phyloP scores from a whole-genome alignment of 306 rosid species.

The Glycyrrhiza uralensis region DNA sequence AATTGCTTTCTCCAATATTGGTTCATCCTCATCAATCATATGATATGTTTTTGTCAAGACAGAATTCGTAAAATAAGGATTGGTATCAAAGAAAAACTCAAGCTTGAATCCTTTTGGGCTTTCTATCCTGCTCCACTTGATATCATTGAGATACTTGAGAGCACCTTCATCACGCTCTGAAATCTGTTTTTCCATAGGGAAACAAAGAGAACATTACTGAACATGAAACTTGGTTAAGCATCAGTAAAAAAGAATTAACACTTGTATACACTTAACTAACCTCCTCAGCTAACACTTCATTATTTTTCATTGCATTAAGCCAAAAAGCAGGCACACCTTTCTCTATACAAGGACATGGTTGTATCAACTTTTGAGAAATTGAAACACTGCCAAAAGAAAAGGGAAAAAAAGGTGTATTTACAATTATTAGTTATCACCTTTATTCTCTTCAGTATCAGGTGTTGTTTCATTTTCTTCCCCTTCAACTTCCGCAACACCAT shows the following conservation, averaged over 20 bases:
- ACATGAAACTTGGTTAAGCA: not conserved
- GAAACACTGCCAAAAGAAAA: not conserved
- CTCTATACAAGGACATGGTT: conserved; percentile 40
- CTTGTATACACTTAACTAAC: conserved; percentile 33
- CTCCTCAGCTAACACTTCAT: conserved; percentile 87
- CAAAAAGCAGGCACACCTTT: conserved; percentile 88
- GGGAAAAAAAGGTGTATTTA: not conserved
- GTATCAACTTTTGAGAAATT: not conserved
- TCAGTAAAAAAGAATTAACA: not conserved
- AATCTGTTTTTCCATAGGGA: conserved; percentile 43
- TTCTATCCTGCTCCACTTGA: conserved; percentile 82
- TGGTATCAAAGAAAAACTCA: conserved; percentile 74
- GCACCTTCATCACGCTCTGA: conserved; percentile 94
- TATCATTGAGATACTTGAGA: conserved; percentile 71
- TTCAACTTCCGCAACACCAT: conserved; percentile 70
- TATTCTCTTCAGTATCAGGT: conserved; percentile 42
- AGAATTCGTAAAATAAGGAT: conserved; percentile 71
- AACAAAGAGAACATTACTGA: not conserved
- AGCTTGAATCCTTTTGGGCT: conserved; percentile 87
- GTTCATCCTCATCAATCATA: conserved; percentile 92
- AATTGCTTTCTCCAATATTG: conserved; percentile 82
- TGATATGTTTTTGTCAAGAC: conserved; percentile 82
- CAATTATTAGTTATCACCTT: conserved; percentile 41
- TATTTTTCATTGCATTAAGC: conserved; percentile 89
- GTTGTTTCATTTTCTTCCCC: conserved; percentile 44